These are phyloP conservation scores for Fusarium sp. DNA, from an alignment of 2,329 filamentous ascomycete genomes.

Conservation along the genomic window DNA sequence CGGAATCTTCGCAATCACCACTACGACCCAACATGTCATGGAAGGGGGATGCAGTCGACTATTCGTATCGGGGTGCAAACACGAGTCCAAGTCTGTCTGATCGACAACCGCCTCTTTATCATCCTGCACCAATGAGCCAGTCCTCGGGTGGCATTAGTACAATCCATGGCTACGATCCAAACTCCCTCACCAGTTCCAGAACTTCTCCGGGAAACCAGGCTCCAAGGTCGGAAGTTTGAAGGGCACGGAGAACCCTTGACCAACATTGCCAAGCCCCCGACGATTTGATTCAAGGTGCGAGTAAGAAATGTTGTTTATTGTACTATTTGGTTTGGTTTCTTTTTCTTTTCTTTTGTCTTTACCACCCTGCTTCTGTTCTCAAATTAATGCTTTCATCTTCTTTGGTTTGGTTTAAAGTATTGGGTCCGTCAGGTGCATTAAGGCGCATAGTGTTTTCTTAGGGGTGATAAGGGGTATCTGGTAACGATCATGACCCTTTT, in stretches of 20 bases:
- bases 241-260: background rate
- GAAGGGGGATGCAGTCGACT: conserved; percentile 72
- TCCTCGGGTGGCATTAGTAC: conserved; percentile 2
- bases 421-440: conserved; percentile 24
- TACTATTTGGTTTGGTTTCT: background rate
- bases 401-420: conserved; percentile 1
- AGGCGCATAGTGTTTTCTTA: conserved; percentile 33
- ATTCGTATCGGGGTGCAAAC: conserved; percentile 63
- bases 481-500: conserved; percentile 40
- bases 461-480: conserved; percentile 24
- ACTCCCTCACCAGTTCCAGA: conserved; percentile 13
- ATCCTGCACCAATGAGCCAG: conserved; percentile 61
- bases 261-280: background rate
- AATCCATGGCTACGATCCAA: conserved; percentile 22
- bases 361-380: background rate
- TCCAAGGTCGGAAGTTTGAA: conserved; percentile 8
- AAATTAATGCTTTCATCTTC: background rate
- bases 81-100: conserved; percentile 62
- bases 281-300: background rate
- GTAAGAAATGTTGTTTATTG: background rate
- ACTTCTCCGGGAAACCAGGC: conserved; percentile 17
- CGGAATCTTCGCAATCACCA: conserved; percentile 70
- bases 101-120: conserved; percentile 65
- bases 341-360: background rate
- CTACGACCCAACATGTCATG: conserved; percentile 72